Percentiles rank a stretch among this genome's conserved stretches.
Conservation (phyloP, 495 filamentous ascomycete genomes). For the Gamarada debralockiae region DNA sequence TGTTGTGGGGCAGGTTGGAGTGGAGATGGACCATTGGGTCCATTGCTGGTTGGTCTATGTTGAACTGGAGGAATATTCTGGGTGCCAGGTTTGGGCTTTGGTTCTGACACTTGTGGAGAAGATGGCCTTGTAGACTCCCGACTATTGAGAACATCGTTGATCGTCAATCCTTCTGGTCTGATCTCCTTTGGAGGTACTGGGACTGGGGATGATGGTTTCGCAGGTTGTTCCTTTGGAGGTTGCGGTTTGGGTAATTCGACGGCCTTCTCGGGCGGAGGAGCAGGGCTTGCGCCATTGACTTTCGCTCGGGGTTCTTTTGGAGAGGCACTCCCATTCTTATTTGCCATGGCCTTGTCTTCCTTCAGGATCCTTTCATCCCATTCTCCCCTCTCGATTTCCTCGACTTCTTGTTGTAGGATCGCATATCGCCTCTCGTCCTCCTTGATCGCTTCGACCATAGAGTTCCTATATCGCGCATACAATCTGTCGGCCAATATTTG, state of each 20-base stretch:
- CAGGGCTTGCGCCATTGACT: not conserved
- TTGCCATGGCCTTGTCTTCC: constrained; percentile 19
- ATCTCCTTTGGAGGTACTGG: not conserved
- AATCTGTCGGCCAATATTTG: constrained; percentile 66
- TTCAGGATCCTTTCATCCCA: constrained; percentile 38
- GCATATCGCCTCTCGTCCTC: constrained; percentile 69
- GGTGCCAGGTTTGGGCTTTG: not conserved
- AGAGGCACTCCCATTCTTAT: constrained; percentile 12
- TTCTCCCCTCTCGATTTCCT: constrained; percentile 59
- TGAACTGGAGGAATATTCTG: constrained; percentile 2
- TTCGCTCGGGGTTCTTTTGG: constrained; percentile 16
- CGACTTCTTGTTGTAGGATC: constrained; percentile 60
- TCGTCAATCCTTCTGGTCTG: constrained; percentile 17
- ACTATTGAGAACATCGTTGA: constrained; percentile 16
- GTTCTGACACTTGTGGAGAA: constrained; percentile 4
- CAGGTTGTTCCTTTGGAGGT: constrained; percentile 12
- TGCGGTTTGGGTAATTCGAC: constrained; percentile 1
- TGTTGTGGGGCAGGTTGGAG: constrained; percentile 10
- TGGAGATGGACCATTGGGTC: constrained; percentile 16
- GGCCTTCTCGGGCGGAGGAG: not conserved
- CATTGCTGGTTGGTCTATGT: constrained; percentile 13
- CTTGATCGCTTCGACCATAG: constrained; percentile 63
- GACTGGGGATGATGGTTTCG: constrained; percentile 16
- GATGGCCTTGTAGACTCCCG: constrained; percentile 6
- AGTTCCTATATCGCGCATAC: constrained; percentile 68